phyloP scores from a whole-genome alignment of 768 basidiomycete genomes.

The Aureoboletus auriporus region DNA sequence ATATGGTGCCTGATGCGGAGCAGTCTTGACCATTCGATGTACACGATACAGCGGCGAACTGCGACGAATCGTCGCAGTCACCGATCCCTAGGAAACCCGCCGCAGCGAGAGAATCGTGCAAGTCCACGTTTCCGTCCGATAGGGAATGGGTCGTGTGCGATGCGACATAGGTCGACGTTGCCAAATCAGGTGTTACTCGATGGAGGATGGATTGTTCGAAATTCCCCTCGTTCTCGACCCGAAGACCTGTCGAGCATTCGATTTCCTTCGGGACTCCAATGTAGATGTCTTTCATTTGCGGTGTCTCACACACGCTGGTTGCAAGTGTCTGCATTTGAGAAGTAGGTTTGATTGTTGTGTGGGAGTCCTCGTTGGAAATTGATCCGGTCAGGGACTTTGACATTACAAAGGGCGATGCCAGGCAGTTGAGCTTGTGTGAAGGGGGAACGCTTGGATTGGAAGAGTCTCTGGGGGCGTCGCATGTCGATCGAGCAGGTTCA shows the following conservation, averaged over 20 bases:
- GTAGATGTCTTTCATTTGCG: neutral
- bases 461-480: neutral
- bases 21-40: conserved; percentile 3
- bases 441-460: neutral
- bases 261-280: neutral
- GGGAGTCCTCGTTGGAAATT: neutral
- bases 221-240: conserved; percentile 2
- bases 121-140: conserved; percentile 6
- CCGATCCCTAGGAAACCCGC: neutral
- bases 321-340: neutral
- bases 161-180: conserved; percentile 3
- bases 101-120: neutral
- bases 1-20: neutral
- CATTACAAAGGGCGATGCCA: conserved; percentile 15
- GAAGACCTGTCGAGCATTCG: neutral
- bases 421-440: conserved; percentile 5
- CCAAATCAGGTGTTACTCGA: neutral
- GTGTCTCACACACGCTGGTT: neutral
- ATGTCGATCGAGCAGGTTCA: conserved; percentile 1
- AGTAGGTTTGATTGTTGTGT: neutral
- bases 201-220: neutral
- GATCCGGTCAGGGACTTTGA: neutral
- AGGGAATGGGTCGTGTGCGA: conserved; percentile 5
- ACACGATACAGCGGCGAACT: conserved; percentile 1
- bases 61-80: conserved; percentile 1